Conservation (phyloP, 129 eudicot species). For the Silybum marianum region DNA sequence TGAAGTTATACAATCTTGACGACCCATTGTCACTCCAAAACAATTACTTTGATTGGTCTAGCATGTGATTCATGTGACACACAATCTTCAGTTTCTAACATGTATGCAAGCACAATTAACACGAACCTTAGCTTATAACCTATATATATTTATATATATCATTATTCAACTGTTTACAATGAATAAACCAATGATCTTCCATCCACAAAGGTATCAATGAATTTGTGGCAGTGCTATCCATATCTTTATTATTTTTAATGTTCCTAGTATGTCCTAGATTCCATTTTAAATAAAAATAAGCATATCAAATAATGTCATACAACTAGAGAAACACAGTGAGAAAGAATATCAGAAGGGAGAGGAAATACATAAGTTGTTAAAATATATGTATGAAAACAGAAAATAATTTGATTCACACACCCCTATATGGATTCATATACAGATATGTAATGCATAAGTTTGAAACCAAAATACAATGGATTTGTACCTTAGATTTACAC, state of each 20-base stretch:
- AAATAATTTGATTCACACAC: neutral
- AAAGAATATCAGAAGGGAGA: neutral
- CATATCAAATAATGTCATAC: neutral
- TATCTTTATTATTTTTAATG: neutral
- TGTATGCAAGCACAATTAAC: neutral
- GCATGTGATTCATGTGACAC: neutral
- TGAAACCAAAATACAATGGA: constrained; percentile 5
- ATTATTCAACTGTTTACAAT: neutral
- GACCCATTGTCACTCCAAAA: neutral
- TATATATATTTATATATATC: neutral
- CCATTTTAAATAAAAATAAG: neutral
- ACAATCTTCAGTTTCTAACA: neutral
- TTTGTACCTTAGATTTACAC: constrained; percentile 94
- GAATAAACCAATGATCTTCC: neutral
- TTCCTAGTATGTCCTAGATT: neutral
- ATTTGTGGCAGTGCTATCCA: neutral
- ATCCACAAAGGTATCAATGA: neutral
- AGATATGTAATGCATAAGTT: neutral
- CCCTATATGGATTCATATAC: neutral
- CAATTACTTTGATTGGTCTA: neutral
- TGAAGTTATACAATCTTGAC: neutral
- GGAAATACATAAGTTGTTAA: neutral
- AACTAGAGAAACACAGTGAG: neutral
- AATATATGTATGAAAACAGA: neutral
- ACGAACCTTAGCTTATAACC: neutral